Conservation (phyloP, 208 protist species). For the Crithidia expoeki region DNA sequence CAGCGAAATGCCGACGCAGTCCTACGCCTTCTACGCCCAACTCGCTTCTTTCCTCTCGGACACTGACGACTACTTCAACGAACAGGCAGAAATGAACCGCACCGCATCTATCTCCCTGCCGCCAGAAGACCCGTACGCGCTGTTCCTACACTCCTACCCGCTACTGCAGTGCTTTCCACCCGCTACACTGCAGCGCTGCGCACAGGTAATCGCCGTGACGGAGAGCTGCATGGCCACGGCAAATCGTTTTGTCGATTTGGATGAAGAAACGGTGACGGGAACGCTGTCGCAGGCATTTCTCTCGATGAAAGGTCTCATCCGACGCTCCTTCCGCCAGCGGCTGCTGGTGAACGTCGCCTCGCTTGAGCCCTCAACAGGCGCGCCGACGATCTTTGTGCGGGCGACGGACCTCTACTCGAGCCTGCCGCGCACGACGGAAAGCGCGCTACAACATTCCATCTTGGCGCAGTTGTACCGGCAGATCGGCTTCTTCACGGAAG, state of each 20-base stretch:
- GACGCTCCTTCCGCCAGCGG: constrained; percentile 72
- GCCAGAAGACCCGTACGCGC: constrained; percentile 33
- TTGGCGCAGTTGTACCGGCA: constrained; percentile 89
- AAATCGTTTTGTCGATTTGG: constrained; percentile 85
- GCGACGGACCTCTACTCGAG: constrained; percentile 78
- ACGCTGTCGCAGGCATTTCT: constrained; percentile 78
- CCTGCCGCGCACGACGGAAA: constrained; percentile 73
- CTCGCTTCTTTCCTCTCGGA: constrained; percentile 85
- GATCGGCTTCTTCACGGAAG: constrained; percentile 73
- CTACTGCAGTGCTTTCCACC: constrained; percentile 42
- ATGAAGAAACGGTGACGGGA: constrained; percentile 68
- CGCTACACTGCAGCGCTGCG: constrained; percentile 44
- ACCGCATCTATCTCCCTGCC: constrained; percentile 25
- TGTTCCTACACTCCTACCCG: constrained; percentile 60
- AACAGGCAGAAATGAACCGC: constrained; percentile 23
- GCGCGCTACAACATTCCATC: constrained; percentile 79
- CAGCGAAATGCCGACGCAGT: constrained; percentile 55
- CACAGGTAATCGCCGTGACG: constrained; percentile 75
- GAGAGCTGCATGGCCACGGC: constrained; percentile 91
- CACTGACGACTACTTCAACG: constrained; percentile 51
- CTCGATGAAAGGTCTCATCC: constrained; percentile 82
- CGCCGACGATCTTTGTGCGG: constrained; percentile 68
- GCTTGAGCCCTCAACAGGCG: constrained; percentile 48
- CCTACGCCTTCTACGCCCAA: constrained; percentile 80
- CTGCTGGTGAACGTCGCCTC: constrained; percentile 77